phyloP scores from a whole-genome alignment of 2,329 filamentous ascomycete species.

The Simplicillium sp. region DNA sequence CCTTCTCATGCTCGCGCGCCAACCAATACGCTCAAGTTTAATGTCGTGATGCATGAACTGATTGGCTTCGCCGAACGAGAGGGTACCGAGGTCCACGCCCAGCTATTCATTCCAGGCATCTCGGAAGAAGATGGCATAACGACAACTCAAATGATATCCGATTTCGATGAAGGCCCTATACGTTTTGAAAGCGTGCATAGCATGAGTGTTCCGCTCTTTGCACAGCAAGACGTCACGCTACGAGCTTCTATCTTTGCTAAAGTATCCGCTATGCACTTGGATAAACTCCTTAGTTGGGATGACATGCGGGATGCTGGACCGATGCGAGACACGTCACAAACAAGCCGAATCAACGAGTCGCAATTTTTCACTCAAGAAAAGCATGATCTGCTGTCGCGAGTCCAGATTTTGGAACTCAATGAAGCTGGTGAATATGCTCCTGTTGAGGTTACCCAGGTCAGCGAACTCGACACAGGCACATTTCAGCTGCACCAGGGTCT shows the following conservation, averaged over 20 bases:
- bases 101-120: slow-evolving; percentile 89
- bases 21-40: slow-evolving; percentile 90
- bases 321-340: slow-evolving; percentile 43
- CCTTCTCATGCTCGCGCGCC: slow-evolving; percentile 90
- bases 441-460: slow-evolving; percentile 84
- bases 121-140: slow-evolving; percentile 87
- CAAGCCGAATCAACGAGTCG: slow-evolving; percentile 71
- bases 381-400: slow-evolving; percentile 80
- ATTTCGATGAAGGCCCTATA: slow-evolving; percentile 87
- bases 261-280: slow-evolving; percentile 86
- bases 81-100: slow-evolving; percentile 89
- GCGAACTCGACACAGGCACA: slow-evolving; percentile 74
- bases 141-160: slow-evolving; percentile 87
- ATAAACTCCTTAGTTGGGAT: slow-evolving; percentile 97
- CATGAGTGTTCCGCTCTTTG: slow-evolving; percentile 80
- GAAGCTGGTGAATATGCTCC: slow-evolving; percentile 87
- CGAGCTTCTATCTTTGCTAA: slow-evolving; percentile 87
- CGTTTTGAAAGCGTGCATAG: slow-evolving; percentile 97
- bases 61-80: slow-evolving; percentile 91
- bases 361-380: slow-evolving; percentile 92
- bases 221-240: slow-evolving; percentile 61
- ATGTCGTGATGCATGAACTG: slow-evolving; percentile 96
- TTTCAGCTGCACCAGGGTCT: slow-evolving; percentile 94
- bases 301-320: slow-evolving; percentile 80
- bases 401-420: slow-evolving; percentile 85